Evolutionary conservation across 208 protist species (phyloP), one percentile per base, ranked within the genome.

Genomic region (Leishmania turanica): DNA sequence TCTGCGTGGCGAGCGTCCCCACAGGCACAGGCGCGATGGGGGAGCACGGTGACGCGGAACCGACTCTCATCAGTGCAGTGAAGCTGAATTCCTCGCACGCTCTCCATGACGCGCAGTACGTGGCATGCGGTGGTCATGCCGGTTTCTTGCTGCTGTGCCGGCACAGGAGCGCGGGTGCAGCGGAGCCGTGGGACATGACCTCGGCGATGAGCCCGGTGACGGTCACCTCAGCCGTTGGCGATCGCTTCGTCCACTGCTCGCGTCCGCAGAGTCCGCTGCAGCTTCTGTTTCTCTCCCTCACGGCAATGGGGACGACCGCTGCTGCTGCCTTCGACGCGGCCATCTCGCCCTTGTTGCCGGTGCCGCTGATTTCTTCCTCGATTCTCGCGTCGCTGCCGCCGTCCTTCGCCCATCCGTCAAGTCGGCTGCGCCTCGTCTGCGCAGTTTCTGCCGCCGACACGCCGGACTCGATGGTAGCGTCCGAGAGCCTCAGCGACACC

Each of bases 71-170:
- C 4, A 58, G 31, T 21, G 65, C 64, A 21, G 82, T 82, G 53
- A 45, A 71, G 24, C 27, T 86, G 27, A 47, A 37, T 0, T 0
- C 60, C 11, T 34, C 49, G 8, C 17, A 77, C 19, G 31, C 27
- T 8, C 19, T 86, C 9, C 78, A 86, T 62, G 82, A 86, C 21
- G 78, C 47, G 15, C 78, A 82, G 82, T 86, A 78, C 74, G 74
- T 86, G 64, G 51, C 47, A 5, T 47, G 34, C 11, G 78, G 65
- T 51, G 49, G 78, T 2, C 82, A 86, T 37, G 65, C 72, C 5
- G 82, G 82, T 13, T 86, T 86, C 37, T 31, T 86, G 62, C 49
- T 86, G 62, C 74, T 86, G 15, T 82, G 82, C 37, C 72, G 82
- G 13, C 42, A 31, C 53, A 56, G 21, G 53, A 15, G 64, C 71